Evolutionary conservation across 352 stramenopile species (phyloP), one percentile per base, ranked within the genome.

Genomic region (Phytophthora tubulina): DNA sequence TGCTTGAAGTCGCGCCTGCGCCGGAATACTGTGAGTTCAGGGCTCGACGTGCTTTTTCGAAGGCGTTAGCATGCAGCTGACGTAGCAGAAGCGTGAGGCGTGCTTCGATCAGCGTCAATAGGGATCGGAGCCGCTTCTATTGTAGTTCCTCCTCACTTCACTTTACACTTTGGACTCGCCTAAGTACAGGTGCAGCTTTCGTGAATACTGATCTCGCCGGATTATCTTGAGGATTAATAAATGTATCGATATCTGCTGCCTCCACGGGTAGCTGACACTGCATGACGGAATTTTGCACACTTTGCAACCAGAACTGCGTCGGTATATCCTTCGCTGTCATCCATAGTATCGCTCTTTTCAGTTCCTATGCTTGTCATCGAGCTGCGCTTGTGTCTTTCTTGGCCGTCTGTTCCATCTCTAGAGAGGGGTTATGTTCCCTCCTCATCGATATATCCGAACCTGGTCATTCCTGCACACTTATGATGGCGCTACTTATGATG

Each of bases 281-380:
- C 63, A 92, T 83, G 44, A 93, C 89, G 7, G 87, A 94, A 41
- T 78, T 83, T 11, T 85, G 80, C 3, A 87, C 75, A 50, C 88
- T 78, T 41, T 91, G 84, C 42, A 94, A 79, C 84, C 9, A 80
- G 48, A 32, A 93, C 63, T 45, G 83, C 78, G 14, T 91, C 84
- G 33, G 75, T 89, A 48, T 89, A 90, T 6, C 44, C 63, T 45
- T 79, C 73, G 10, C 57, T 78, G 42, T 79, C 78, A 15, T 78
- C 75, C 17, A 76, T 60, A 1, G 44, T 55, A 27, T 75, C 71
- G 44, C 55, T 74, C 14, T 67, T 72, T 17, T 75, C 71, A 9
- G 60, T 67, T 15, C 42, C 59, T 50, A 68, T 21, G 30, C 65
- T 75, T 35, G 51, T 63, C 57, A 60, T 58, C 8, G 52, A 67